Evolutionary conservation across 805 yeast species (phyloP).

Genomic region (Yarrowia keelungensis): DNA sequence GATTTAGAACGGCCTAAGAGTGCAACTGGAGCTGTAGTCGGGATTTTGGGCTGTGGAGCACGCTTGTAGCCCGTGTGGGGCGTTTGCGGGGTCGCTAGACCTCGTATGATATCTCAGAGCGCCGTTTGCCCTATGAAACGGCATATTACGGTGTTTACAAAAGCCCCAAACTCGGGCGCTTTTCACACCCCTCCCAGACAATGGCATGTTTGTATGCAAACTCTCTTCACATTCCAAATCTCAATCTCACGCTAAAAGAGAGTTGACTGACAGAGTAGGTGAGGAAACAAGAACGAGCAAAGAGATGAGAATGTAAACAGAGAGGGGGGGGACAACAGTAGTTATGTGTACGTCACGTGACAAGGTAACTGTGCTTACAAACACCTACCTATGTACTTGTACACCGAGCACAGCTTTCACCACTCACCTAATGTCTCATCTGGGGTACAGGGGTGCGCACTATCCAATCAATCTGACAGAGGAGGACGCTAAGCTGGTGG

Average conservation of each 20-base stretch:
- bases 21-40: neutral
- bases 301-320: too few relatives aligned
- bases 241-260: constrained; percentile 1
- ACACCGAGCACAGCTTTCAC: neutral
- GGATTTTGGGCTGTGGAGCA: neutral
- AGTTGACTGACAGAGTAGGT: neutral
- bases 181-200: too few relatives aligned
- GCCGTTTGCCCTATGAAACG: too few relatives aligned
- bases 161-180: too few relatives aligned
- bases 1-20: neutral
- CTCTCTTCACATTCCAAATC: constrained; percentile 6
- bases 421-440: neutral
- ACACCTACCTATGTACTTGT: too few relatives aligned
- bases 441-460: constrained; percentile 26
- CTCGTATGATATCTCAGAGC: too few relatives aligned
- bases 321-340: too few relatives aligned
- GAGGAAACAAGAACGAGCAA: too few relatives aligned
- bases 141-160: too few relatives aligned
- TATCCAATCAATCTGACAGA: neutral
- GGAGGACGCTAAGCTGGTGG: neutral
- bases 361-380: too few relatives aligned
- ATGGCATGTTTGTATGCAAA: constrained; percentile 2
- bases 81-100: too few relatives aligned
- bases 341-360: too few relatives aligned
- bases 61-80: neutral